These are phyloP conservation scores for Phytophthora sansomeana DNA, from an alignment of 352 stramenopile genomes.

Conservation along the genomic window DNA sequence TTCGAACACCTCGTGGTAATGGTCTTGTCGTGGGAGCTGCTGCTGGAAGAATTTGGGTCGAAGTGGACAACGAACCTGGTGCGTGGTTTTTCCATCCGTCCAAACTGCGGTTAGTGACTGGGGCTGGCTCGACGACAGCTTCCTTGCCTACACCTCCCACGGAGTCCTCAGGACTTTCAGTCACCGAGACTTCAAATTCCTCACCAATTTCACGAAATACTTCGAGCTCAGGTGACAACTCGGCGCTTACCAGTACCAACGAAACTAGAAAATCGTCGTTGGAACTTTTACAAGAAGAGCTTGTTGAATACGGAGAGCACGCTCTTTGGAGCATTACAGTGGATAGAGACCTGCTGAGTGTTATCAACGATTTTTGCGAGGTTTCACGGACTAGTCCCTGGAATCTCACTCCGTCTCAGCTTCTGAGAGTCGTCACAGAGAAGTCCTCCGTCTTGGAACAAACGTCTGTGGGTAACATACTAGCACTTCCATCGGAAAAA, in stretches of 20 bases:
- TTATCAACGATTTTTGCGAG: constrained; percentile 68
- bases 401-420: constrained; percentile 57
- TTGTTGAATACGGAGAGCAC: constrained; percentile 42
- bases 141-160: constrained; percentile 7
- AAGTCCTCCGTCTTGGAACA: constrained; percentile 26
- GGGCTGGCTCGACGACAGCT: constrained; percentile 12
- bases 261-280: neutral
- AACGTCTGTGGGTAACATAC: constrained; percentile 12
- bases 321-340: constrained; percentile 46
- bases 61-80: constrained; percentile 79
- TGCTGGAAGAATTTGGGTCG: constrained; percentile 73
- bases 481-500: constrained; percentile 18
- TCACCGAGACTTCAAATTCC: neutral
- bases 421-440: constrained; percentile 46
- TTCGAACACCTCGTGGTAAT: constrained; percentile 80
- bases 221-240: neutral
- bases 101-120: constrained; percentile 55
- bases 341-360: constrained; percentile 50
- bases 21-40: constrained; percentile 73
- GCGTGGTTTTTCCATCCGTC: constrained; percentile 86
- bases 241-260: neutral
- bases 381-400: constrained; percentile 59
- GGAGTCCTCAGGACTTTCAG: neutral
- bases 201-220: neutral
- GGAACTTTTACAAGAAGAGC: constrained; percentile 26